Evolutionary conservation across 306 rosid species (phyloP).

Genomic region (Acacia crassicarpa): DNA sequence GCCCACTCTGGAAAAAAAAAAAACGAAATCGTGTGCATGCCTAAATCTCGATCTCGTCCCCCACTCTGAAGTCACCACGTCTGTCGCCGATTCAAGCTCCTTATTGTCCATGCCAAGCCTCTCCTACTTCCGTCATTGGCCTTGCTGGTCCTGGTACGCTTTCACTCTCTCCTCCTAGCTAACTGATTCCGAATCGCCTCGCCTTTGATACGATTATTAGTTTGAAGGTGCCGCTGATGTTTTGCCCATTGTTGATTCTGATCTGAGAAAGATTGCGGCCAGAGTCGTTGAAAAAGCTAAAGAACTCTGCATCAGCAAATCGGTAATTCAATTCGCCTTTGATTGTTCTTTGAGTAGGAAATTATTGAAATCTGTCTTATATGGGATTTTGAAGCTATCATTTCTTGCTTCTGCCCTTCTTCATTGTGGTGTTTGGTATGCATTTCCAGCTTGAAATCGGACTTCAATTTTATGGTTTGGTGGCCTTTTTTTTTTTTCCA

Average conservation of each 20-base stretch:
- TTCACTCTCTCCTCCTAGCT: background rate
- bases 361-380: too few species aligned
- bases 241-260: slow-evolving; percentile 53
- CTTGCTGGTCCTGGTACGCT: slow-evolving; percentile 70
- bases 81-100: slow-evolving; percentile 69
- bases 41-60: too few species aligned
- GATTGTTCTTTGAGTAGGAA: too few species aligned
- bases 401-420: too few species aligned
- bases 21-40: too few species aligned
- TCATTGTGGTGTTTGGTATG: too few species aligned
- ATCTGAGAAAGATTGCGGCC: slow-evolving; percentile 44
- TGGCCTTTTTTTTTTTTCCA: too few species aligned
- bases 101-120: slow-evolving; percentile 66
- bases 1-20: too few species aligned
- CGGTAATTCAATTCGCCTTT: slow-evolving; percentile 34
- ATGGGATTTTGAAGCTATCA: too few species aligned
- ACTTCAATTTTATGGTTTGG: too few species aligned
- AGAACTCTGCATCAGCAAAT: slow-evolving; percentile 45
- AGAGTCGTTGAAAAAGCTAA: slow-evolving; percentile 39
- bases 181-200: background rate
- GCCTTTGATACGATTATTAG: background rate
- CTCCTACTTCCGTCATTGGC: slow-evolving; percentile 43
- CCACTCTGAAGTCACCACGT: too few species aligned
- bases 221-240: slow-evolving; percentile 54
- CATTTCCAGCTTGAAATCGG: too few species aligned